Conservation (phyloP, 164 flowering plant genomes). For the Santalum album region DNA sequence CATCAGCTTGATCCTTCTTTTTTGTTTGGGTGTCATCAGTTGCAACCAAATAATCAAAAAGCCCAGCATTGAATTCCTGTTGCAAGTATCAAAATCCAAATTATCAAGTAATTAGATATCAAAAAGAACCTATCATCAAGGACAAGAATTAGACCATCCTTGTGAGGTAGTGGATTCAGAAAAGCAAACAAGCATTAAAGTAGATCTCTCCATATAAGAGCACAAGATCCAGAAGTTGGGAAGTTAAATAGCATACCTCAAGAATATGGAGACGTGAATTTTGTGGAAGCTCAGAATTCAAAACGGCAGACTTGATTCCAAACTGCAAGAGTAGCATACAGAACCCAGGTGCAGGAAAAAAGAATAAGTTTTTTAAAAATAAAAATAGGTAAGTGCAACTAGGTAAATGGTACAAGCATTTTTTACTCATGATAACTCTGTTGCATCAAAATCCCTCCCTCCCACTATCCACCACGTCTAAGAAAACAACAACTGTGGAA, state of each 20-base stretch:
- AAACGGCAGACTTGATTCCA: slow-evolving; percentile 76
- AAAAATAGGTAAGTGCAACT: too few relatives aligned
- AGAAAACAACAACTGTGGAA: too few relatives aligned
- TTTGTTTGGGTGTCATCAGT: slow-evolving; percentile 60
- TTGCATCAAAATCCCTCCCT: too few relatives aligned
- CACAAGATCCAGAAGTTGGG: not conserved
- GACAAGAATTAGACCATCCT: not conserved
- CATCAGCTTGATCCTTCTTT: slow-evolving; percentile 38
- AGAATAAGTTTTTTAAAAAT: too few relatives aligned
- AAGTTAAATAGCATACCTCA: slow-evolving; percentile 44
- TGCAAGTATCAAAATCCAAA: not conserved
- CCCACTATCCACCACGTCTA: too few relatives aligned
- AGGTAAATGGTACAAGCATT: too few relatives aligned
- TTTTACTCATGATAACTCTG: too few relatives aligned
- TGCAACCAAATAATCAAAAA: slow-evolving; percentile 90
- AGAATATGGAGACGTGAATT: slow-evolving; percentile 94
- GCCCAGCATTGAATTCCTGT: slow-evolving; percentile 95
- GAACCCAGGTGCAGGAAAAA: too few relatives aligned
- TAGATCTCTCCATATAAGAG: not conserved
- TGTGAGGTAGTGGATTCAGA: not conserved
- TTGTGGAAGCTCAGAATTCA: slow-evolving; percentile 94
- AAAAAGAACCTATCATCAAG: not conserved
- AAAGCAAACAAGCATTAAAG: not conserved
- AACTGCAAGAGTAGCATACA: slow-evolving; percentile 39
- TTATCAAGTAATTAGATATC: not conserved